A percentile compares a stretch with the other conserved stretches of the same genome.
These are phyloP conservation scores for Talaromyces trachyspermus DNA, from an alignment of 495 filamentous ascomycete species.

Conservation along the genomic window DNA sequence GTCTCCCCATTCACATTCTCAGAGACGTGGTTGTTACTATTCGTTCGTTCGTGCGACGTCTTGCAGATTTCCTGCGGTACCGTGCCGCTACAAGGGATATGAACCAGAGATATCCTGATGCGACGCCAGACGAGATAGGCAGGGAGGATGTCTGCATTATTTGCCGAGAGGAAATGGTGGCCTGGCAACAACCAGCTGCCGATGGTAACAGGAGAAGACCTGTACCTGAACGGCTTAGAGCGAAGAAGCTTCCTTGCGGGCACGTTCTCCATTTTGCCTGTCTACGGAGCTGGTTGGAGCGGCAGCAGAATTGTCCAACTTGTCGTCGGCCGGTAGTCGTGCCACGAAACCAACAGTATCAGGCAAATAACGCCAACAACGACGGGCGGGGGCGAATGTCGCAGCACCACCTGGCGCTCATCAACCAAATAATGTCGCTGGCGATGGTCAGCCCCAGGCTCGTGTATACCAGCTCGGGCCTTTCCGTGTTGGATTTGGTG, in stretches of 20 bases:
- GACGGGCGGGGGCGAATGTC: constrained; percentile 20
- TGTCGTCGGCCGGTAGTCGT: constrained; percentile 71
- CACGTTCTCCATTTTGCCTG: constrained; percentile 94
- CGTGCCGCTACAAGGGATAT: constrained; percentile 85
- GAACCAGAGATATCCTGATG: constrained; percentile 86
- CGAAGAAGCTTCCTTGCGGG: constrained; percentile 93
- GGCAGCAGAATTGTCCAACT: constrained; percentile 94
- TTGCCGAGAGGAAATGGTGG: constrained; percentile 90
- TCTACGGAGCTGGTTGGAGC: constrained; percentile 93
- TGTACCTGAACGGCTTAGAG: constrained; percentile 71
- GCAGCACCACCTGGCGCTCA: constrained; percentile 22
- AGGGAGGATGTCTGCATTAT: constrained; percentile 95
- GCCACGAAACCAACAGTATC: constrained; percentile 21
- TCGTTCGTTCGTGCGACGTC: constrained; percentile 79
- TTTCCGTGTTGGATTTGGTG: constrained; percentile 51
- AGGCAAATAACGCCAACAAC: constrained; percentile 17
- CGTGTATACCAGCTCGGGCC: constrained; percentile 50
- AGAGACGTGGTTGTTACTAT: constrained; percentile 91
- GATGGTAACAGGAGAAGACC: constrained; percentile 29
- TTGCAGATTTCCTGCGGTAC: constrained; percentile 81
- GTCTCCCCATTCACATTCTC: constrained; percentile 92
- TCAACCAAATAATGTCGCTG: constrained; percentile 20
- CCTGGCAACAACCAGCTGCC: constrained; percentile 43
- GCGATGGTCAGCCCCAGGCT: constrained; percentile 31
- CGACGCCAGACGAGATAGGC: constrained; percentile 74